Base-by-base conservation (phyloP, 192 early-diverging fungal species). In the Hyaloraphidium curvatum region DNA sequence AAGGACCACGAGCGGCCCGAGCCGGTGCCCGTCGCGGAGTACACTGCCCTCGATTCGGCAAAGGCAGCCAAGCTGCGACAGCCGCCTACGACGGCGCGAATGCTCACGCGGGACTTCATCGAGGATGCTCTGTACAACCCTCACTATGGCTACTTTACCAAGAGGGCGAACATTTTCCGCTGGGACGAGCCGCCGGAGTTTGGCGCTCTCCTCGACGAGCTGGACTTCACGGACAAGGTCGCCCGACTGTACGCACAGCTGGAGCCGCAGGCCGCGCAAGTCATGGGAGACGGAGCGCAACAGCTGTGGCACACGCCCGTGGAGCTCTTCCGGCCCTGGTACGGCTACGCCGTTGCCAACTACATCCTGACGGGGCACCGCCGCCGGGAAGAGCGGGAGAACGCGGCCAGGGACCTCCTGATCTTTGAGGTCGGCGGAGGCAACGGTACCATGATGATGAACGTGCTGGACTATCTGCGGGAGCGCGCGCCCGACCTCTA, bases 271-370 rank as follows among this genome's bases (percentile, higher is more conserved):
- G 55, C 55, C 14, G 43, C 7, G 31, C 63, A 70, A 40, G 66
- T 68, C 54, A 70, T 81, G 23, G 19, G 14, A n/a, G n/a, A n/a
- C n/a, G n/a, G n/a, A 25, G 74, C 87, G 2, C 67, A 82, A 53
- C 91, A 97, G 66, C 75, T 98, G 23, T 98, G 94, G 94, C 94
- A 98, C 67, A 98, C 94, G 13, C 88, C 94, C 16, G 89, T 90
- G 0, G 94, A 97, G 61, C 63, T 97, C 22, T 91, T 97, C 21
- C 50, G 82, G 80, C 83, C 84, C 14, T 91, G 82, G 78, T 97
- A 93, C 61, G 93, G 89, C 0, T 81, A 83, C 58, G 81, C 93
- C 14, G 64, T 97, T 43, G 93, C 91, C 14, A 82, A 80, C 56
- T 86, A 93, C 55, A 80, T 95, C 23, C 72, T 88, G 16, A 69